These are phyloP conservation scores for Rhytidiadelphus loreus DNA, from an alignment of 225 moss, liverwort and hornwort species.

Conservation along the genomic window DNA sequence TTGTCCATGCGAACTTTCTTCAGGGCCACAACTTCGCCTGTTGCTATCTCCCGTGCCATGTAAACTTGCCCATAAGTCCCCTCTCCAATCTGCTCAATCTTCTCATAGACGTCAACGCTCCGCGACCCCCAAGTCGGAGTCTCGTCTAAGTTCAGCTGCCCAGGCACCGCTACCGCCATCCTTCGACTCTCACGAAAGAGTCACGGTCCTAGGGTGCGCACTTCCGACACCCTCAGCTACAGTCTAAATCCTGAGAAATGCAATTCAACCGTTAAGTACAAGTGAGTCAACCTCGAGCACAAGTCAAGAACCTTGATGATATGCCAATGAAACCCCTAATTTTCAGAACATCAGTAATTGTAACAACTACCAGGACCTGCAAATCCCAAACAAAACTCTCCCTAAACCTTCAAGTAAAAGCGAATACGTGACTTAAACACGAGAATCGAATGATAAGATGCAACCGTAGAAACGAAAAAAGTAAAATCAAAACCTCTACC, in stretches of 20 bases:
- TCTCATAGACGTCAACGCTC: slow-evolving; percentile 73
- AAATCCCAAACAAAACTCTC: neutral
- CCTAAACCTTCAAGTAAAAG: no score
- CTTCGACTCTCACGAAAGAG: neutral
- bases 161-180: slow-evolving; percentile 62
- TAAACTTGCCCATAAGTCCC: slow-evolving; percentile 97
- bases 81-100: slow-evolving; percentile 90
- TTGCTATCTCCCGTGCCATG: slow-evolving; percentile 82
- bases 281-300: neutral
- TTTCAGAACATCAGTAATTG: neutral
- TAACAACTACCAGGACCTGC: neutral
- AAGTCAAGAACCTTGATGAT: neutral
- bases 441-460: neutral
- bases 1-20: slow-evolving; percentile 98
- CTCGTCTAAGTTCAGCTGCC: slow-evolving; percentile 80
- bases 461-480: neutral
- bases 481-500: neutral
- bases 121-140: slow-evolving; percentile 74
- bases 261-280: neutral
- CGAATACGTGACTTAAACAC: neutral
- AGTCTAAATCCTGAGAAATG: neutral
- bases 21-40: slow-evolving; percentile 82
- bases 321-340: neutral
- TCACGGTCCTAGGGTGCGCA: neutral
- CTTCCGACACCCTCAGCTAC: neutral